Percentiles rank a stretch among this genome's conserved stretches.
Evolutionary conservation across 2,329 filamentous ascomycete species (phyloP).

Genomic region (Trichoderma breve): DNA sequence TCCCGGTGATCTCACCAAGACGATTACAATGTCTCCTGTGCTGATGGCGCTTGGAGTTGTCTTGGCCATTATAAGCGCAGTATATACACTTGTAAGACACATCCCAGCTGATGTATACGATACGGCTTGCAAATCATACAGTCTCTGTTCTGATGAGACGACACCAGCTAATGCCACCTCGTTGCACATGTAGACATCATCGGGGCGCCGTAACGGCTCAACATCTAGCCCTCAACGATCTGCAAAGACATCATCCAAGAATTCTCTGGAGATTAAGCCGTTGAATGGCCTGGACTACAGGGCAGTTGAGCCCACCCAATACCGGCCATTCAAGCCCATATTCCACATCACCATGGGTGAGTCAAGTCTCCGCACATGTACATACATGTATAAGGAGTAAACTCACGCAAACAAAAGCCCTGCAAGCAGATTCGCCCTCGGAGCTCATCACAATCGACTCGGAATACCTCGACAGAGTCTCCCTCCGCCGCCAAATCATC

Average conservation of each 20-base stretch:
- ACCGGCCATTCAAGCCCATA: conserved; percentile 50
- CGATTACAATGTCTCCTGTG: background rate
- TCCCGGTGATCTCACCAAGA: background rate
- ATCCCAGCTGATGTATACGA: too few relatives aligned
- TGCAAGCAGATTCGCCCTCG: conserved; percentile 43
- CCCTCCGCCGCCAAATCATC: conserved; percentile 40
- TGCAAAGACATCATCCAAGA: background rate
- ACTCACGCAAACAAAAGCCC: conserved; percentile 27
- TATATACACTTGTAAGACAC: background rate
- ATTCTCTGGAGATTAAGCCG: conserved; percentile 24
- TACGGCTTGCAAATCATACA: background rate
- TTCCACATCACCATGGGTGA: conserved; percentile 57
- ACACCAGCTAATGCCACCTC: background rate
- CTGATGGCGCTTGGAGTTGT: background rate
- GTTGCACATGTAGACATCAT: background rate
- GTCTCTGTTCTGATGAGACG: background rate
- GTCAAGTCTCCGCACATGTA: conserved; percentile 16
- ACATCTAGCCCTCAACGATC: background rate
- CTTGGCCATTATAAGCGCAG: background rate
- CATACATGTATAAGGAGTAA: background rate
- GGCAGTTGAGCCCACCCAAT: conserved; percentile 36
- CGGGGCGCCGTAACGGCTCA: background rate
- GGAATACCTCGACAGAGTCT: conserved; percentile 48
- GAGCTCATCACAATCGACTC: conserved; percentile 53
- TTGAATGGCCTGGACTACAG: conserved; percentile 41